phyloP scores from a whole-genome alignment of 2,329 filamentous ascomycete species.

The Colletotrichum lupini region DNA sequence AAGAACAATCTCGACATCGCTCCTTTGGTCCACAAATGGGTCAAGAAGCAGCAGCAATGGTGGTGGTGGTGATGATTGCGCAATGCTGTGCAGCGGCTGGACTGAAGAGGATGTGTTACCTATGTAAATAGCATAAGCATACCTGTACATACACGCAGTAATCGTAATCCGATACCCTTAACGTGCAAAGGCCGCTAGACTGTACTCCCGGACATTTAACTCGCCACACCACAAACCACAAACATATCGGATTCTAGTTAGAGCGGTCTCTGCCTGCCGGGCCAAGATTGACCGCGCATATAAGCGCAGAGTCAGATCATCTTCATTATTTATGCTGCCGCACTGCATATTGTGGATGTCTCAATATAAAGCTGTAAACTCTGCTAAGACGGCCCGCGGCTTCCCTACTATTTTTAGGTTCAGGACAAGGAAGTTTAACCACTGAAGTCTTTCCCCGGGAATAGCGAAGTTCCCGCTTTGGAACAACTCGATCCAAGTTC shows the following conservation, averaged over 20 bases:
- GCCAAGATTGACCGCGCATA: neutral
- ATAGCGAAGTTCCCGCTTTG: neutral
- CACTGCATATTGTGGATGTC: neutral
- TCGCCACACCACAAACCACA: neutral
- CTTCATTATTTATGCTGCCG: neutral
- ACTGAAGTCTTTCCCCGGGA: neutral
- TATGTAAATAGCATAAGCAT: neutral
- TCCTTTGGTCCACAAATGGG: constrained; percentile 50
- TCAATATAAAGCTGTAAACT: neutral
- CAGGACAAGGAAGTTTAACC: neutral
- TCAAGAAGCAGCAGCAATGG: constrained; percentile 37
- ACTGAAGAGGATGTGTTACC: neutral
- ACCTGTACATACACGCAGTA: neutral
- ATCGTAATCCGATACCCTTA: neutral
- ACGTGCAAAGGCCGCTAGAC: too few species aligned
- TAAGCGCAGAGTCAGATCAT: neutral
- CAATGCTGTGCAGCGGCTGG: neutral
- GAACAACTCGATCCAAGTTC: neutral
- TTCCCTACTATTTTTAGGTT: neutral
- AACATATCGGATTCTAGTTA: neutral
- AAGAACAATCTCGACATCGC: constrained; percentile 51
- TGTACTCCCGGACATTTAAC: too few species aligned
- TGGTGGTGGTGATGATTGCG: constrained; percentile 2
- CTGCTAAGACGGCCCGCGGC: neutral
- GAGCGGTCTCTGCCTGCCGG: neutral